Conservation (phyloP, 345 rosid species). For the Ceriops decandra region DNA sequence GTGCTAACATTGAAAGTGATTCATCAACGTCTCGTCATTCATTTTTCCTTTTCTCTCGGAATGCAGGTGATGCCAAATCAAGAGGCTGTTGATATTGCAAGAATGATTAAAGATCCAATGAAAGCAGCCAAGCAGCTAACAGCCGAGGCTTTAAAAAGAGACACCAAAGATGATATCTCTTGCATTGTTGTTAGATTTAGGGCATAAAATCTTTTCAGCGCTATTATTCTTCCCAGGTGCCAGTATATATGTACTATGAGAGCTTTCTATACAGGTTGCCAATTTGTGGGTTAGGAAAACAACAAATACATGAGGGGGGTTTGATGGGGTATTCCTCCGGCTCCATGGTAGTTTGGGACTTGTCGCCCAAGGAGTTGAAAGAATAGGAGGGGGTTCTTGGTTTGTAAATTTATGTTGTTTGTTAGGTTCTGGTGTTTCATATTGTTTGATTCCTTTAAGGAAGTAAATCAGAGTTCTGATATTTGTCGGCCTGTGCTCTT, state of each 20-base stretch:
- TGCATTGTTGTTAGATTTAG: conserved; percentile 68
- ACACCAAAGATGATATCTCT: conserved; percentile 73
- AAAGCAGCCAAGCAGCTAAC: conserved; percentile 76
- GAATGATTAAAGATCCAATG: conserved; percentile 57
- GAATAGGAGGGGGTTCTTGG: not conserved
- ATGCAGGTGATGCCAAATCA: conserved; percentile 71
- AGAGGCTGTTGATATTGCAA: conserved; percentile 71
- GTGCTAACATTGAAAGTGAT: conserved; percentile 2
- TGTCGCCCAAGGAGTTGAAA: conserved; percentile 6
- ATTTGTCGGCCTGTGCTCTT: conserved; percentile 18
- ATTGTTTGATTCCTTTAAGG: conserved; percentile 38
- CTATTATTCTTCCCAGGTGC: conserved; percentile 13
- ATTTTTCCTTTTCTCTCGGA: not conserved
- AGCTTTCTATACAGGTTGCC: conserved; percentile 24
- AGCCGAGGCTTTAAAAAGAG: conserved; percentile 57
- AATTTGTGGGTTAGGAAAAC: conserved; percentile 21
- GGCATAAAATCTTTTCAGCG: conserved; percentile 27
- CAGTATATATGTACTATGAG: conserved; percentile 27
- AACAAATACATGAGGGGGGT: conserved; percentile 16
- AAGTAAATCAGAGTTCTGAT: conserved; percentile 23
- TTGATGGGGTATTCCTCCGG: conserved; percentile 16
- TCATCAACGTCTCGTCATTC: not conserved
- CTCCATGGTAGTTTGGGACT: conserved; percentile 20
- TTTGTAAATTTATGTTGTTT: conserved; percentile 31
- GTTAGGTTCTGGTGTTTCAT: conserved; percentile 33